A percentile compares a stretch with the other conserved stretches of the same genome.
Conservation (phyloP, 192 early-diverging fungal genomes). For the Phycomyces nitens region DNA sequence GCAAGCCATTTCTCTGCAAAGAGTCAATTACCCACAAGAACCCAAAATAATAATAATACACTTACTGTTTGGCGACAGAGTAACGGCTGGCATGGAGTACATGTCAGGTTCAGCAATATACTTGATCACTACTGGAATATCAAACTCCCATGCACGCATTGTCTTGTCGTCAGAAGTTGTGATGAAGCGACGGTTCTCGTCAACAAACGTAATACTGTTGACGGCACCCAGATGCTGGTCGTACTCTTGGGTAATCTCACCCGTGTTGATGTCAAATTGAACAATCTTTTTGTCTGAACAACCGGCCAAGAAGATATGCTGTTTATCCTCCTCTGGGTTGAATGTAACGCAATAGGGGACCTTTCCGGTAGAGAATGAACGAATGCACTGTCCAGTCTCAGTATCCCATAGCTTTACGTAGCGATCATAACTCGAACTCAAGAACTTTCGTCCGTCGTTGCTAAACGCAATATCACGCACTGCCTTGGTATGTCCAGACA, state of each 20-base stretch:
- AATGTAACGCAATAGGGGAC: constrained; percentile 89
- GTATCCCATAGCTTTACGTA: constrained; percentile 98
- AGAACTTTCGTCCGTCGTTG: constrained; percentile 79
- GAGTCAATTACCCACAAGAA: constrained; percentile 9
- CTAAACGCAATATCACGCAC: constrained; percentile 91
- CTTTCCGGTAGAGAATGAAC: constrained; percentile 68
- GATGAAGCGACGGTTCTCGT: constrained; percentile 90
- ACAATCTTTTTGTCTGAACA: constrained; percentile 90
- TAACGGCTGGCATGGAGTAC: constrained; percentile 94
- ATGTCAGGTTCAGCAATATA: constrained; percentile 94
- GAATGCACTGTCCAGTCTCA: constrained; percentile 90
- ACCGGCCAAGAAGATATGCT: constrained; percentile 87
- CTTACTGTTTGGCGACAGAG: constrained; percentile 83
- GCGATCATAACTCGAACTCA: constrained; percentile 88
- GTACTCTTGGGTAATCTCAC: constrained; percentile 89
- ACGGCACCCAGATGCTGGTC: constrained; percentile 96
- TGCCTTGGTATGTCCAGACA: constrained; percentile 87
- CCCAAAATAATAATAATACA: constrained; percentile 17
- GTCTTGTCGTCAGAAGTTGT: constrained; percentile 97
- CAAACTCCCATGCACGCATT: constrained; percentile 95
- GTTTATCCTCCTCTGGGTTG: constrained; percentile 85
- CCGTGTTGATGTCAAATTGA: constrained; percentile 81
- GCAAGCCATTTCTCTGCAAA: constrained; percentile 86
- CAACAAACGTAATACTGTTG: constrained; percentile 96
- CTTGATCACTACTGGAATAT: constrained; percentile 98